phyloP scores from a whole-genome alignment of 768 basidiomycete genomes.

The Tricholomella constricta region DNA sequence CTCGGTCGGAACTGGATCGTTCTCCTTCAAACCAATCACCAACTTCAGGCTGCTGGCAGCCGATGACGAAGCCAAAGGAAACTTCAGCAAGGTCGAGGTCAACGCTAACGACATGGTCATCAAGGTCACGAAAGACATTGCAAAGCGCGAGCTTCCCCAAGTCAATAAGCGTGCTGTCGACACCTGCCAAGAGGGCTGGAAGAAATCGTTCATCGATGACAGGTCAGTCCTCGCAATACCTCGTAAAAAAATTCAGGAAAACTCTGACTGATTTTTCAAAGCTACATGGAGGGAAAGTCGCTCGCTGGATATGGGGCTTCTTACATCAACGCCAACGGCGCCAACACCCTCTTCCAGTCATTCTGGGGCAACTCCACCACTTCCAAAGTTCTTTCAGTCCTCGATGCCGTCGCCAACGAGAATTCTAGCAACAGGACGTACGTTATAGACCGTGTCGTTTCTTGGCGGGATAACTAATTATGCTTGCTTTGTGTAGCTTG shows the following conservation, averaged over 20 bases:
- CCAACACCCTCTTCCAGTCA: conserved; percentile 40
- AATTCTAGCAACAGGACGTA: conserved; percentile 41
- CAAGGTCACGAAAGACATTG: conserved; percentile 36
- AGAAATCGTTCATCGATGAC: conserved; percentile 40
- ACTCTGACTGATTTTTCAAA: conserved; percentile 8
- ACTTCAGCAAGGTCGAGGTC: conserved; percentile 30
- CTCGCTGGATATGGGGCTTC: conserved; percentile 34
- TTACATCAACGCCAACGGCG: conserved; percentile 39
- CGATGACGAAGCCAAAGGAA: conserved; percentile 16
- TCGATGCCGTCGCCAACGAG: conserved; percentile 43
- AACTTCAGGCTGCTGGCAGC: conserved; percentile 36
- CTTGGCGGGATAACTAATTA: neutral
- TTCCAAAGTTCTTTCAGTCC: conserved; percentile 33
- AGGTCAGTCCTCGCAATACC: conserved; percentile 24
- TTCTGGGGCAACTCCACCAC: conserved; percentile 43
- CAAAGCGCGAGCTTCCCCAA: conserved; percentile 31
- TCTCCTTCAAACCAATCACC: conserved; percentile 40
- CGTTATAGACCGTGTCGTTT: conserved; percentile 8
- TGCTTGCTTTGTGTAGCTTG: conserved; percentile 27
- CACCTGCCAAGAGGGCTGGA: conserved; percentile 37
- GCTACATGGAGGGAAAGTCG: conserved; percentile 42
- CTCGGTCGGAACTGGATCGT: conserved; percentile 39
- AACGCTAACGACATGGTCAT: conserved; percentile 30
- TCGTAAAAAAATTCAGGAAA: neutral
- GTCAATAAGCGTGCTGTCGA: conserved; percentile 39